Evolutionary conservation across 257 asterid genomes (phyloP).

Genomic region (Pogostemon cablin): DNA sequence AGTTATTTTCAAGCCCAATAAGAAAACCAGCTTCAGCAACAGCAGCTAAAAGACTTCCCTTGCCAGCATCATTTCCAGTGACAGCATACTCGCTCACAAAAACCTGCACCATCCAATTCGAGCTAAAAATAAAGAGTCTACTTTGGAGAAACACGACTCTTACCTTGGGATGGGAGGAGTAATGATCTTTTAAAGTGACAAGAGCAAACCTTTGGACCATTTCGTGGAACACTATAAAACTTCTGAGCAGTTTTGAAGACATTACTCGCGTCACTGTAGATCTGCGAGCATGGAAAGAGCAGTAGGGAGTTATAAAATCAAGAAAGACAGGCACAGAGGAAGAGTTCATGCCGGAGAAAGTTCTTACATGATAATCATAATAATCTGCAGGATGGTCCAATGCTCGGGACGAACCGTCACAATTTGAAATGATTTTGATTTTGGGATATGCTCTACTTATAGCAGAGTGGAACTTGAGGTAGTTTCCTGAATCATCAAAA

Average conservation of each 20-base stretch:
- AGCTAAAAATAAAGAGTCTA: too few species aligned
- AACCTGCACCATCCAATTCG: conserved; percentile 54
- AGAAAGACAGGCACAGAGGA: background rate
- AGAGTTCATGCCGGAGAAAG: conserved; percentile 15
- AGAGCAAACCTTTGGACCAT: conserved; percentile 82
- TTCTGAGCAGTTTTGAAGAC: conserved; percentile 55
- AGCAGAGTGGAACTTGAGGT: conserved; percentile 79
- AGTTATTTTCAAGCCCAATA: conserved; percentile 83
- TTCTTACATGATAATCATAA: conserved; percentile 86
- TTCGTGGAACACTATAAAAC: conserved; percentile 63
- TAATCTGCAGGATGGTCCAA: conserved; percentile 93
- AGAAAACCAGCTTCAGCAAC: conserved; percentile 92
- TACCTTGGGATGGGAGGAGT: too few species aligned
- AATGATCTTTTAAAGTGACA: conserved; percentile 16
- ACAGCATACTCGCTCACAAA: conserved; percentile 99
- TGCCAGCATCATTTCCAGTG: conserved; percentile 77
- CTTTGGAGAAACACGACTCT: too few species aligned
- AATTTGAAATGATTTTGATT: conserved; percentile 81
- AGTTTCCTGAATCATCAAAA: conserved; percentile 70
- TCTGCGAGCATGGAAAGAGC: conserved; percentile 47
- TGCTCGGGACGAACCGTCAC: conserved; percentile 71
- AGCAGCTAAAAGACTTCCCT: conserved; percentile 89
- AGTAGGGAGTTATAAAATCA: background rate
- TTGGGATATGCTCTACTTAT: conserved; percentile 71
- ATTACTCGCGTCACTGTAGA: conserved; percentile 58